These are phyloP conservation scores for Coccomyxa subellipsoidea DNA, from an alignment of 163 green algal species.

Conservation along the genomic window DNA sequence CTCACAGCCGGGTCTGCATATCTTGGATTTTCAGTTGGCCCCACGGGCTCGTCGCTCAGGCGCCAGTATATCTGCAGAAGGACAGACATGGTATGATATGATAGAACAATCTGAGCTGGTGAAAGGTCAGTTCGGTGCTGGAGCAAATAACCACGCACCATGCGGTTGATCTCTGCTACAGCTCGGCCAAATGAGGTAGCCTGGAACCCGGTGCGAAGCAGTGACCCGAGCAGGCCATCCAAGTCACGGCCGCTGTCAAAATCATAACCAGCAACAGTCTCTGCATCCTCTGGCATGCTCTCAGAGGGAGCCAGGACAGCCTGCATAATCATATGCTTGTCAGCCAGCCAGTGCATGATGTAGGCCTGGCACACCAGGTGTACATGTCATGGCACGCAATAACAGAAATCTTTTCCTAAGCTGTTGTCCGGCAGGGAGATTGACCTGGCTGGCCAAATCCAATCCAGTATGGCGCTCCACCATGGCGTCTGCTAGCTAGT, in stretches of 20 bases:
- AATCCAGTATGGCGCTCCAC: not conserved
- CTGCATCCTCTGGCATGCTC: slow-evolving; percentile 24
- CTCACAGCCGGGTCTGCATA: slow-evolving; percentile 46
- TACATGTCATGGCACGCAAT: no score
- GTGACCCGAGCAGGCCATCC: slow-evolving; percentile 77
- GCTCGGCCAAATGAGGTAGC: slow-evolving; percentile 85
- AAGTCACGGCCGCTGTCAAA: slow-evolving; percentile 74
- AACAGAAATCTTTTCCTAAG: not conserved
- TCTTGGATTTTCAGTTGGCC: slow-evolving; percentile 43
- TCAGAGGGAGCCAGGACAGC: slow-evolving; percentile 34
- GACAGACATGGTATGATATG: not conserved
- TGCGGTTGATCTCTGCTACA: slow-evolving; percentile 92
- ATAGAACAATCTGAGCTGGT: not conserved
- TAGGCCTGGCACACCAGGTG: no score
- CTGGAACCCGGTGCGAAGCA: slow-evolving; percentile 91
- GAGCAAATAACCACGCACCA: slow-evolving; percentile 46
- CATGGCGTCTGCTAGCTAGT: not conserved
- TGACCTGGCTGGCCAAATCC: not conserved
- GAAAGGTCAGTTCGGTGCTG: not conserved
- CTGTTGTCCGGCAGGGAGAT: no score
- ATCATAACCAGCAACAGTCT: slow-evolving; percentile 69
- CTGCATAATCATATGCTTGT: not conserved
- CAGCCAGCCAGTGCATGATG: not conserved
- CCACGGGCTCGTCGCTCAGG: slow-evolving; percentile 70
- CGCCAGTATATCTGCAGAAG: slow-evolving; percentile 77